Conservation (phyloP, 768 basidiomycete species). For the Xerocomus brunneocitrinus region DNA sequence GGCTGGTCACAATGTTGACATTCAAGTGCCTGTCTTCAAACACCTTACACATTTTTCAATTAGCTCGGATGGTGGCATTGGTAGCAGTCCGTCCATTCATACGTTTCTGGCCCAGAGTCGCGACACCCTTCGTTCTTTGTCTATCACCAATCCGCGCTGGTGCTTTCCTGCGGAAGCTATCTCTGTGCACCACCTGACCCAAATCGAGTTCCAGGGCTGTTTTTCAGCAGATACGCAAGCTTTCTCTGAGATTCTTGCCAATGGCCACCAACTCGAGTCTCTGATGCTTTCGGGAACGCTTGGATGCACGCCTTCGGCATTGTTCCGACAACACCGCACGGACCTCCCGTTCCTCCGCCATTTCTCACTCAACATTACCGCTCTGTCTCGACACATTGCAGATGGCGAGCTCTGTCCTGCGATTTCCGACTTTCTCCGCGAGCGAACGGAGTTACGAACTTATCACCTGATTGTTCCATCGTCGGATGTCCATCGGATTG, state of each 20-base stretch:
- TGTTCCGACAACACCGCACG: slow-evolving; percentile 42
- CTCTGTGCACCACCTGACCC: slow-evolving; percentile 59
- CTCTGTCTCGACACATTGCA: slow-evolving; percentile 37
- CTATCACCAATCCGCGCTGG: slow-evolving; percentile 53
- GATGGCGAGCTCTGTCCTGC: slow-evolving; percentile 68
- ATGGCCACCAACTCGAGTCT: slow-evolving; percentile 63
- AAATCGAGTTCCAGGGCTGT: slow-evolving; percentile 56
- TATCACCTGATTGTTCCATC: slow-evolving; percentile 46
- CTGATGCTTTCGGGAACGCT: slow-evolving; percentile 52
- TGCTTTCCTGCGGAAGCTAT: slow-evolving; percentile 50
- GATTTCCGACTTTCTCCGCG: slow-evolving; percentile 61
- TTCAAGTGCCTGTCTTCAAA: slow-evolving; percentile 46
- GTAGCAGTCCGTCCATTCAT: slow-evolving; percentile 34
- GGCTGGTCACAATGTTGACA: slow-evolving; percentile 41
- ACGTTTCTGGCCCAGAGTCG: slow-evolving; percentile 52
- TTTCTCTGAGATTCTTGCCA: slow-evolving; percentile 53
- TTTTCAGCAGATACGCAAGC: slow-evolving; percentile 47
- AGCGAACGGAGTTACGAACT: slow-evolving; percentile 46
- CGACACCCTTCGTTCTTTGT: slow-evolving; percentile 47
- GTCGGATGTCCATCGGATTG: slow-evolving; percentile 46
- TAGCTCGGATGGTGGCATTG: slow-evolving; percentile 38
- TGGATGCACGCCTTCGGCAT: slow-evolving; percentile 45
- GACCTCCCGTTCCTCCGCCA: slow-evolving; percentile 60
- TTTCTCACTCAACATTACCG: slow-evolving; percentile 51
- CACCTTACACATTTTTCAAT: slow-evolving; percentile 61